Base-by-base conservation (phyloP, 768 basidiomycete species). In the Hericium coralloides region DNA sequence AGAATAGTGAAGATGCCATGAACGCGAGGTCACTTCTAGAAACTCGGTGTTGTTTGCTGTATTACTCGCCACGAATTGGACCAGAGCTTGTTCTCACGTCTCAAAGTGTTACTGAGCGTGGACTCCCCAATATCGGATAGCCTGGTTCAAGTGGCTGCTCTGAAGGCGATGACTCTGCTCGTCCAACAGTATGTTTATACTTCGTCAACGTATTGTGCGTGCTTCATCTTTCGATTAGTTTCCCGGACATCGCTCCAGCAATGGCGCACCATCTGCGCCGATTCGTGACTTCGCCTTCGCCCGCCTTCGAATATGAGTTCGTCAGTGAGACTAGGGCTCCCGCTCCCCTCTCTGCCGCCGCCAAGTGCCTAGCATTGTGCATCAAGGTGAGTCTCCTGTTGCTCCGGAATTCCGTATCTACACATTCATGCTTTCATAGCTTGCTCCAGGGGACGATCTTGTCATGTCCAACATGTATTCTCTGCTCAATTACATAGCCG, bases 391-490 rank as follows among this genome's bases (percentile, higher is more conserved):
- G 74, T 9, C 3, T 25, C 14, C 31, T 31, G 49, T 6, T 38
- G 12, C 31, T 45, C 43, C 43, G 20, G 43, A n/a, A 9, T 15
- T 45, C n/a, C 15, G 18, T 31, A 31, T 31, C 10, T 47, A 23
- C 47, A 26, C 62, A 50, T 61, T 57, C 22, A 52, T 59, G 10
- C 38, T 54, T 5, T 41, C 45, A 39, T 59, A 93, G 91, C 75
- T 92, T 39, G 84, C 89, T 15, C 87, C 89, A 15, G 90, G 89
- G 45, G 89, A 93, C 61, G 93, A 94, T 66, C 79, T 93, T 38
- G 79, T 90, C 67, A 86, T 94, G 81, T 98, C 95, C 3, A 92
- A 94, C 63, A 88, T 98, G 84, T 98, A 98, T 69, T 97, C 95
- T 4, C 80, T 98, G 12, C 78, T 98, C 58, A 98, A 98, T 67